Evolutionary conservation across 1,284 basidiomycete species (phyloP), one percentile per base, ranked within the genome.

Genomic region (Thecaphora frezii): DNA sequence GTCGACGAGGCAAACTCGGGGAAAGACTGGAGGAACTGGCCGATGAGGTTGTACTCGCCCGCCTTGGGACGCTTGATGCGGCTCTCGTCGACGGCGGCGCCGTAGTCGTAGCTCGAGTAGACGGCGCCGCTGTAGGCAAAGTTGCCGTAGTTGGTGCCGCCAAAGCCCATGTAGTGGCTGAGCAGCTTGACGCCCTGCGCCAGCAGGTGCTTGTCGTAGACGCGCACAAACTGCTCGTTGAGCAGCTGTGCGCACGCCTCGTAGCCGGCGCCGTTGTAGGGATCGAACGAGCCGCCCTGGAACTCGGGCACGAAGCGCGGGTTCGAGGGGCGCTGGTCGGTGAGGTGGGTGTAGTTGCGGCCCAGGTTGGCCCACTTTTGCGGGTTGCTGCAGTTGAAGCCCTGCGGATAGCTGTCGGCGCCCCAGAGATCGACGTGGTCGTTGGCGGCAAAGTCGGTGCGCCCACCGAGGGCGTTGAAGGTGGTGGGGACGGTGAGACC

Each of bases 331-430:
- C 86, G 86, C 10, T 52, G 58, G 3, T 64, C 53, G 10, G 33
- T 4, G 37, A 55, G 41, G 44, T 68, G 61, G 5, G 60, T 46
- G 36, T 73, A 73, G 54, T 73, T 58, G 47, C 64, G 54, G 1
- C 58, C 54, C 41, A 71, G 44, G n/a, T 52, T 53, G 2, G 77
- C 82, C 88, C 88, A 90, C 0, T 74, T 72, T 0, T 81, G 76
- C 0, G 88, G 87, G 60, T 85, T 82, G 1, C 86, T 86, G 78
- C 88, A 89, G 72, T 89, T 87, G 69, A 88, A 89, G 3, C 84
- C 82, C 80, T 88, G 58, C 2, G 70, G 87, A 69, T 89, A 89
- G 0, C 85, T 83, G 73, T 89, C 85, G 75, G 51, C 82, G 22
- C 81, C 85, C 64, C 85, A 85, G 37, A 85, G 80, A 59, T 86